phyloP scores from a whole-genome alignment of 208 protist species.

The Acanthamoeba polyphaga region DNA sequence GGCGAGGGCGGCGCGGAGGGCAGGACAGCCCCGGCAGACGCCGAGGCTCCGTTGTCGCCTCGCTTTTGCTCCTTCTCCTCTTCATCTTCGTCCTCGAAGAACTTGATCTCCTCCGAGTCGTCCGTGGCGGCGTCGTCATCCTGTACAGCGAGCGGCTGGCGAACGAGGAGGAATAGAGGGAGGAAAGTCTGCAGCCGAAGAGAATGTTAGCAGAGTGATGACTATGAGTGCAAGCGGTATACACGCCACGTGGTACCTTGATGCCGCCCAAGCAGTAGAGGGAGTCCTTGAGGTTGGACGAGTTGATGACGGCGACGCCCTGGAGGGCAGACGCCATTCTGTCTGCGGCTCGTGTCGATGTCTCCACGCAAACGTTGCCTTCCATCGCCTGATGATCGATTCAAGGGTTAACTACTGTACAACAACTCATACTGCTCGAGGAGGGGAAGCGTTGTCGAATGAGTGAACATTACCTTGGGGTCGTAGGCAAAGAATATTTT shows the following conservation, averaged over 20 bases:
- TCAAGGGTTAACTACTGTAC: not conserved
- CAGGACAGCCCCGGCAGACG: not conserved
- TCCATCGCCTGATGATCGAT: slow-evolving; percentile 41
- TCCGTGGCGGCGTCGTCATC: slow-evolving; percentile 1
- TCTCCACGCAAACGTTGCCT: slow-evolving; percentile 66
- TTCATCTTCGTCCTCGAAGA: slow-evolving; percentile 36
- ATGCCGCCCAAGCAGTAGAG: slow-evolving; percentile 73
- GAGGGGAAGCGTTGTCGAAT: not conserved
- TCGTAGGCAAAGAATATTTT: slow-evolving; percentile 64
- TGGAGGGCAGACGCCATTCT: slow-evolving; percentile 43
- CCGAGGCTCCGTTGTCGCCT: not conserved
- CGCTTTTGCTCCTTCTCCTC: not conserved
- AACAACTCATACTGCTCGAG: not conserved
- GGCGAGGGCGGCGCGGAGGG: slow-evolving; percentile 4
- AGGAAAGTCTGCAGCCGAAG: slow-evolving; percentile 1
- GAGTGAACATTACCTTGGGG: slow-evolving; percentile 20
- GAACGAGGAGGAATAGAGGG: slow-evolving; percentile 25
- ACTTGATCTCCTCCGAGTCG: slow-evolving; percentile 52
- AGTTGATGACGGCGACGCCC: slow-evolving; percentile 55
- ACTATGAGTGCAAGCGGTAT: not conserved
- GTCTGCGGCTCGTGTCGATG: slow-evolving; percentile 47
- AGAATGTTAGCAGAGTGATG: not conserved
- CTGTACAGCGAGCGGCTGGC: slow-evolving; percentile 24
- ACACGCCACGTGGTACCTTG: not conserved
- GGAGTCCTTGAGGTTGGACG: slow-evolving; percentile 62